phyloP scores from a whole-genome alignment of 164 flowering plant species.

The Echeveria elegans region DNA sequence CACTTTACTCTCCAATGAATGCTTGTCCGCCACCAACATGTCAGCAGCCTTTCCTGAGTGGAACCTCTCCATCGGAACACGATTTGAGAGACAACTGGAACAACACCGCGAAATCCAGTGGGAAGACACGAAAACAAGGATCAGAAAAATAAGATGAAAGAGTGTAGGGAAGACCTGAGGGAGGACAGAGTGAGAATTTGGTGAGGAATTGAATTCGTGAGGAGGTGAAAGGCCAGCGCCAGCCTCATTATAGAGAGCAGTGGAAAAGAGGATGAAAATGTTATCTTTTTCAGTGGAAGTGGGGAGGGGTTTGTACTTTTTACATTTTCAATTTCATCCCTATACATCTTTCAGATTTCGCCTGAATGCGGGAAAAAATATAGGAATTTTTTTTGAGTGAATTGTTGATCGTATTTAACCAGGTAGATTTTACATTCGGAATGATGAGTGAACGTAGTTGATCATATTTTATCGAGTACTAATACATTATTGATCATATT shows the following conservation, averaged over 20 bases:
- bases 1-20: constrained; percentile 36
- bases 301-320: not conserved
- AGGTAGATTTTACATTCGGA: no score
- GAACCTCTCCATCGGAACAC: constrained; percentile 20
- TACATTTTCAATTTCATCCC: not conserved
- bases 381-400: no score
- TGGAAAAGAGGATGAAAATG: not conserved
- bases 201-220: not conserved
- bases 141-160: not conserved
- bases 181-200: not conserved
- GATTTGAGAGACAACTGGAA: not conserved
- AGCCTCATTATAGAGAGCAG: not conserved
- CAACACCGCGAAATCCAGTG: constrained; percentile 22
- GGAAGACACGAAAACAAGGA: not conserved
- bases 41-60: constrained; percentile 15
- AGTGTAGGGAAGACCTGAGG: not conserved
- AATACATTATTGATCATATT: no score
- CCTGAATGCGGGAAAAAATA: no score
- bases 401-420: no score
- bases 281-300: not conserved
- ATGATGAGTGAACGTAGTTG: no score
- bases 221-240: not conserved
- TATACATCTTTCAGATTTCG: no score
- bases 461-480: no score
- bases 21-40: constrained; percentile 32